Evolutionary conservation across 2,329 filamentous ascomycete species (phyloP), one percentile per base, ranked within the genome.

Genomic region (Aphanocladium album): DNA sequence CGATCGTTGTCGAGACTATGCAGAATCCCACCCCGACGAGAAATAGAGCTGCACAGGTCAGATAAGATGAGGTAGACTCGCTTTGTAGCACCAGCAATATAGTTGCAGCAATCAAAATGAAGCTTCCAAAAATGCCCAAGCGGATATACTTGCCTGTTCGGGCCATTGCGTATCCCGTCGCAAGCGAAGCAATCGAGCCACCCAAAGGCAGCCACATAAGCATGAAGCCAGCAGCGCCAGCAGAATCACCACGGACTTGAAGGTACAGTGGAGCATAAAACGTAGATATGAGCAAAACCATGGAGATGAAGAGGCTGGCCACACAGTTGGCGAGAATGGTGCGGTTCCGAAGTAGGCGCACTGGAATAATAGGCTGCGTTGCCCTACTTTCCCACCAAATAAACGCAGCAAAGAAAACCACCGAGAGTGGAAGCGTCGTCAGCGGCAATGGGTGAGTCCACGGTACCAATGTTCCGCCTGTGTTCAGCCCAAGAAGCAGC

Each of bases 191-290:
- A 17, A 25, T 30, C 14, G 21, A 1, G 7, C 33, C 21, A 33
- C 50, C 46, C 14, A 49, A 25, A 2, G 46, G 23, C 46, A 49
- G 46, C 46, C 23, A 30, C 5, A 49, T 4, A 12, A 83, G 64
- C 47, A 88, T 84, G 1, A 88, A 76, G 1, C 90, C 91, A 0
- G 91, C 85, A 21, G 83, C 76, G 0, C 90, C 90, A 0, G 90
- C 80, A 0, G 86, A 85, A 60, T 86, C 77, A 14, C 90, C 90
- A 30, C 86, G 83, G 2, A 91, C 84, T 72, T 96, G 90, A 64
- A 95, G 88, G 74, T 91, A 96, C 12, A 96, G 79, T 0, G 92
- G 91, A 1, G 89, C 80, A 72, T 95, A 96, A 73, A 93, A 95
- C 56, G 93, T 75, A 27, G 86, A 74, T 45, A 85, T 84, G 72